These are phyloP conservation scores for Wickerhamiella spandovensis DNA, from an alignment of 805 yeast genomes.

Conservation along the genomic window DNA sequence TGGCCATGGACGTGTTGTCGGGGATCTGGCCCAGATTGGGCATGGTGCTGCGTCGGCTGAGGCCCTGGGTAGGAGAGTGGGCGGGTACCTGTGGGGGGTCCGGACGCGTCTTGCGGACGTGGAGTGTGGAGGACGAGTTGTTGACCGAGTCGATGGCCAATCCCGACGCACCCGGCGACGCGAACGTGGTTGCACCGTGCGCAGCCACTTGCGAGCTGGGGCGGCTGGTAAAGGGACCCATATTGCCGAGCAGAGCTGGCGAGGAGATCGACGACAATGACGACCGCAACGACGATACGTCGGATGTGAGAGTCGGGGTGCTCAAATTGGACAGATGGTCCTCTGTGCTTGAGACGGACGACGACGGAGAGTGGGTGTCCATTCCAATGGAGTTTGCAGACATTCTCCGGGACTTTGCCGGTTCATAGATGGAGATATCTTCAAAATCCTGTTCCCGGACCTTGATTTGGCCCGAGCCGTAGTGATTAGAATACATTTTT, in stretches of 20 bases:
- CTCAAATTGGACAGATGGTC: constrained; percentile 10
- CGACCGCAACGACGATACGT: constrained; percentile 16
- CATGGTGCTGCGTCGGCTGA: background rate
- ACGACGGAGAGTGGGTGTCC: background rate
- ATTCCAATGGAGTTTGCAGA: background rate
- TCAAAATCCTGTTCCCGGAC: constrained; percentile 11
- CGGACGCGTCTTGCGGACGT: background rate
- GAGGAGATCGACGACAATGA: constrained; percentile 12
- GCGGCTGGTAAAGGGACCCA: constrained; percentile 1
- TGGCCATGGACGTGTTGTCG: constrained; percentile 19
- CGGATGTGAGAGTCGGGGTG: constrained; percentile 17
- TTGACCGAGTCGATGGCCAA: background rate
- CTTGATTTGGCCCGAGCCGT: background rate
- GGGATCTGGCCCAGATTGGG: background rate
- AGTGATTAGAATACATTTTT: background rate
- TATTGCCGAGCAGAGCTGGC: constrained; percentile 8
- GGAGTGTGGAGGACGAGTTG: background rate
- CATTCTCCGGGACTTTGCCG: background rate
- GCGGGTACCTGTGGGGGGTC: background rate
- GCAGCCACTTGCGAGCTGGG: constrained; percentile 1
- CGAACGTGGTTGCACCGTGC: constrained; percentile 11
- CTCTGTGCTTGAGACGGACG: background rate
- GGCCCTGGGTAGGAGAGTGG: background rate
- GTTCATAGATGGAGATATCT: constrained; percentile 12
- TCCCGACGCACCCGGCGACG: background rate